Percentiles rank a stretch among this genome's conserved stretches.
Evolutionary conservation across 148 eudicot species (phyloP).

Genomic region (Mesembryanthemum crystallinum): DNA sequence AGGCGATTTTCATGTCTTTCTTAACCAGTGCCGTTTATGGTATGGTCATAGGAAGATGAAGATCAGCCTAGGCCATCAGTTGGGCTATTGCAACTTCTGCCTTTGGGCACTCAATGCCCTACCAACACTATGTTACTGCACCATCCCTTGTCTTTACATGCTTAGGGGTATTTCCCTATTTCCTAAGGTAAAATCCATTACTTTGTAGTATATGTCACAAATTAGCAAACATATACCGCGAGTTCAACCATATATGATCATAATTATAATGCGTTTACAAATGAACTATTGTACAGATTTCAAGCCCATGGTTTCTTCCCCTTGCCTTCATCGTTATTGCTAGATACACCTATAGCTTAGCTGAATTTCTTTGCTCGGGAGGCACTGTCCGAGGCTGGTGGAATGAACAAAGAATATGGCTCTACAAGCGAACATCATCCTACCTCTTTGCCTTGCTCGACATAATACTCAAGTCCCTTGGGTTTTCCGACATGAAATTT

Average conservation of each 20-base stretch:
- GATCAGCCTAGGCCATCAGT: constrained; percentile 39
- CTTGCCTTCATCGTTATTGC: constrained; percentile 49
- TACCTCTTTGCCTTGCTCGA: constrained; percentile 60
- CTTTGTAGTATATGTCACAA: no score
- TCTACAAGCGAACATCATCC: constrained; percentile 66
- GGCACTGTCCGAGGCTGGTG: constrained; percentile 78
- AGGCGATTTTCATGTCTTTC: constrained; percentile 62
- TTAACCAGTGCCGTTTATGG: constrained; percentile 57
- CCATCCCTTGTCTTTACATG: constrained; percentile 68
- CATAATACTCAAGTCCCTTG: constrained; percentile 35
- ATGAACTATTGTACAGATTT: constrained; percentile 33
- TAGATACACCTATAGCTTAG: constrained; percentile 35
- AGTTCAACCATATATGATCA: background rate
- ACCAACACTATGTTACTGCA: constrained; percentile 47
- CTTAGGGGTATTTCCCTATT: constrained; percentile 51
- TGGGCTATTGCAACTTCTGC: constrained; percentile 46
- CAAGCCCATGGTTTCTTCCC: constrained; percentile 67
- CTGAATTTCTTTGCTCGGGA: constrained; percentile 49
- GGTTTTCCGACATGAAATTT: constrained; percentile 49
- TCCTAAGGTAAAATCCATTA: constrained; percentile 53
- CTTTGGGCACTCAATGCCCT: constrained; percentile 66
- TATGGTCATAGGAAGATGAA: constrained; percentile 44
- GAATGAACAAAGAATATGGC: constrained; percentile 93
- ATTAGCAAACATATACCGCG: no score
- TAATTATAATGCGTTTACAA: background rate